phyloP scores from a whole-genome alignment of 2,329 filamentous ascomycete genomes.

The Magnaporthiopsis rhizophila region DNA sequence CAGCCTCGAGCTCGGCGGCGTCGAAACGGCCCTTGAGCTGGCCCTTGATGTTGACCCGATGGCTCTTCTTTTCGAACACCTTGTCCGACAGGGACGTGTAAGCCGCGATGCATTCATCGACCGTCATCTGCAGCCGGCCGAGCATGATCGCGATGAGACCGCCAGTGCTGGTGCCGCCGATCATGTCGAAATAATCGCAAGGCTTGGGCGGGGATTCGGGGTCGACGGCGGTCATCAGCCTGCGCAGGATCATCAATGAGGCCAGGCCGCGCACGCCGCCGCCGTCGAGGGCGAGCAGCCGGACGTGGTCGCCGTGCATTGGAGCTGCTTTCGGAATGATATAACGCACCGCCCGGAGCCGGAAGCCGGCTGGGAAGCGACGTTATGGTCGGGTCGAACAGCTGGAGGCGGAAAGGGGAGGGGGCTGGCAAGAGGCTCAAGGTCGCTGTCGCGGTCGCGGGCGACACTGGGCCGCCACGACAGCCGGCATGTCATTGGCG shows the following conservation, averaged over 20 bases:
- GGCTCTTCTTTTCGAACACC: constrained; percentile 16
- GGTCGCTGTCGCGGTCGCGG: too few species aligned
- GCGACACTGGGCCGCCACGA: too few species aligned
- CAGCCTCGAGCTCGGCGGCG: constrained; percentile 11
- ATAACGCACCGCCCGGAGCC: too few species aligned
- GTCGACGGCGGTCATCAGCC: constrained; percentile 20
- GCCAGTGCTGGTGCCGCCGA: constrained; percentile 26
- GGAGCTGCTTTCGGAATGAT: too few species aligned
- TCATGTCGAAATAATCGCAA: constrained; percentile 30
- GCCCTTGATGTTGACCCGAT: constrained; percentile 13
- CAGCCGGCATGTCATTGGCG: too few species aligned
- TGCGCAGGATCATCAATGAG: constrained; percentile 22
- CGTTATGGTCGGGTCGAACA: too few species aligned
- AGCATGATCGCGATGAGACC: constrained; percentile 35
- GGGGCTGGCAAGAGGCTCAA: too few species aligned
- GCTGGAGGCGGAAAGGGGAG: too few species aligned
- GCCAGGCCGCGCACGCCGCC: constrained; percentile 27
- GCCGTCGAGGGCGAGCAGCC: constrained; percentile 21
- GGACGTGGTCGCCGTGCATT: constrained; percentile 4
- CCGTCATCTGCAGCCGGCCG: constrained; percentile 29
- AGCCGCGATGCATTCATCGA: constrained; percentile 30
- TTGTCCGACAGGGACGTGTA: constrained; percentile 20
- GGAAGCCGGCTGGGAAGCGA: too few species aligned
- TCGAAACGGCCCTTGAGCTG: constrained; percentile 16
- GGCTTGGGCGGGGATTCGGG: constrained; percentile 18